Evolutionary conservation across 192 early-diverging fungal species (phyloP), one percentile per base, ranked within the genome.

Genomic region (Coemansia sp.): DNA sequence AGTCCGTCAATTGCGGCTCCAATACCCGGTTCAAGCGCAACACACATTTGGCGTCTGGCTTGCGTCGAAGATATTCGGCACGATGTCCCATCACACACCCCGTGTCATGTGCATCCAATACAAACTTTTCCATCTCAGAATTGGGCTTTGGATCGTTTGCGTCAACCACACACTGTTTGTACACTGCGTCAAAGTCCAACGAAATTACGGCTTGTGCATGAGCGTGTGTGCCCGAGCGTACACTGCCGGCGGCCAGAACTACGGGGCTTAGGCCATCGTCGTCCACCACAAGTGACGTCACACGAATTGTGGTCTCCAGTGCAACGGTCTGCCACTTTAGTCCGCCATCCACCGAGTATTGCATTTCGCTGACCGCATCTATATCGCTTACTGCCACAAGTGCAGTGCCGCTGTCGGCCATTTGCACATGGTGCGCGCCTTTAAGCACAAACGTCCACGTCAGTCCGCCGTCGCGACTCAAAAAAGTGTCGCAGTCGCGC

Each of bases 1-100:
- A 98, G 48, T 78, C 69, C 18, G 77, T 75, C 22, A 84, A 68
- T 6, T 82, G 84, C 23, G 88, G 83, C 22, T 61, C 55, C 16
- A 87, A 75, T 35, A 90, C 82, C 22, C 84, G 77, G 65, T 84
- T 88, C 32, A 86, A 82, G 0, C 85, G 86, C 38, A 96, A 81
- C 53, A 84, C 87, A 75, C 97, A 98, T 18, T 89, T 77, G 2
- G 89, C 89, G 49, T 86, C 75, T 19, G 82, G 73, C 61, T 94
- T 94, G 29, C 91, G 83, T 32, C 95, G 88, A 57, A 87, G 87
- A 49, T 90, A 93, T 47, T 82, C 84, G 24, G 66, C 45, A 37
- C 82, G 80, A 56, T 89, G 84, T 11, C 96, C 96, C 89, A 98
- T 88, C 22, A 96, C 60, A 70, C 96, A 98, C 62, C 89, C 90